Conservation (phyloP, 805 yeast genomes). For the Teunomyces aglyptinius region DNA sequence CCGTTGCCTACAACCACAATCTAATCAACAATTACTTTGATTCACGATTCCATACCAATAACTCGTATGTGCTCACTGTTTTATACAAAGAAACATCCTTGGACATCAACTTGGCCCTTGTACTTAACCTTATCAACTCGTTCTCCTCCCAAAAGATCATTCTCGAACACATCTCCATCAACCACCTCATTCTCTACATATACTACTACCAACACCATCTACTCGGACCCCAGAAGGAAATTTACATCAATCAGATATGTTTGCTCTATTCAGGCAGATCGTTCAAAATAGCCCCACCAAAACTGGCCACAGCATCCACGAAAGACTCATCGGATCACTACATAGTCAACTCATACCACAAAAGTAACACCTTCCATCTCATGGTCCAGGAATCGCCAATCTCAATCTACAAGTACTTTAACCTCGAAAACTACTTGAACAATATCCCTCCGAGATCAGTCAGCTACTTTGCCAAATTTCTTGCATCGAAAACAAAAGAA, state of each 20-base stretch:
- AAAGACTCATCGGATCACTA: slow-evolving; percentile 10
- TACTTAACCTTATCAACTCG: slow-evolving; percentile 15
- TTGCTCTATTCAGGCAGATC: slow-evolving; percentile 19
- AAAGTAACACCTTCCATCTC: slow-evolving; percentile 9
- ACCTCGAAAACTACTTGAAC: slow-evolving; percentile 11
- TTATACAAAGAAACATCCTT: slow-evolving; percentile 11
- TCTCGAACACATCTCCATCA: slow-evolving; percentile 12
- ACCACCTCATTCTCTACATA: slow-evolving; percentile 20
- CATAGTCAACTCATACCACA: slow-evolving; percentile 6
- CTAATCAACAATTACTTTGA: slow-evolving; percentile 10
- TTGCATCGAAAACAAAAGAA: slow-evolving; percentile 1
- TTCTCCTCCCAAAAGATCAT: slow-evolving; percentile 3
- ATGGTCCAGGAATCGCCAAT: neutral
- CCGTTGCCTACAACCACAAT: slow-evolving; percentile 8
- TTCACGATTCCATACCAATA: slow-evolving; percentile 3
- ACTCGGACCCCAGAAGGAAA: neutral
- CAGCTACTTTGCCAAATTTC: neutral
- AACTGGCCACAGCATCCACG: neutral
- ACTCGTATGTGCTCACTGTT: neutral
- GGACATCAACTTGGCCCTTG: slow-evolving; percentile 15
- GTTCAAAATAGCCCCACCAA: slow-evolving; percentile 11
- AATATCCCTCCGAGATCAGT: neutral
- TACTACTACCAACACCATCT: slow-evolving; percentile 12
- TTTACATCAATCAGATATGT: slow-evolving; percentile 17
- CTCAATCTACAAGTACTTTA: slow-evolving; percentile 13